These are phyloP conservation scores for Naganishia kalamii DNA, from an alignment of 768 basidiomycete species.

Conservation along the genomic window DNA sequence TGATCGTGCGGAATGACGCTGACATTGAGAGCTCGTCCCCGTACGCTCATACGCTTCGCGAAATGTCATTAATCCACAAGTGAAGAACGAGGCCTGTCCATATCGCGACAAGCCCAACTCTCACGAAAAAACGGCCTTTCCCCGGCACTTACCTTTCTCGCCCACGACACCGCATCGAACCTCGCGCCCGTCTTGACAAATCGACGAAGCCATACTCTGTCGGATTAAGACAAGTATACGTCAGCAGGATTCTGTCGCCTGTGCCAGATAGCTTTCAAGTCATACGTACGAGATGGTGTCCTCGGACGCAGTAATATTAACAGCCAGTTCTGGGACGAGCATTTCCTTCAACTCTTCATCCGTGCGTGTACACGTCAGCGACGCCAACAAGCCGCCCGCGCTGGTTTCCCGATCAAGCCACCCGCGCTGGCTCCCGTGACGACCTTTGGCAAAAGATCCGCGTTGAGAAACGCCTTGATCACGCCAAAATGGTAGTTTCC, in stretches of 20 bases:
- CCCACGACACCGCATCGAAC: constrained; percentile 86
- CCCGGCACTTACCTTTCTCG: constrained; percentile 64
- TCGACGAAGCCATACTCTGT: constrained; percentile 49
- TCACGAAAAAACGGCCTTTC: too few relatives aligned
- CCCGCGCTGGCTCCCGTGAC: too few relatives aligned
- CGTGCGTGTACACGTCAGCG: constrained; percentile 75
- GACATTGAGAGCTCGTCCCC: constrained; percentile 84
- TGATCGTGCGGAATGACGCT: constrained; percentile 85
- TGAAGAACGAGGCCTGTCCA: constrained; percentile 73
- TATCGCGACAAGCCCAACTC: too few relatives aligned
- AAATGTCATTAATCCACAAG: constrained; percentile 88
- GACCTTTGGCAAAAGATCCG: constrained; percentile 76
- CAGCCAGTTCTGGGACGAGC: constrained; percentile 74
- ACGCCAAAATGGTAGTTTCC: constrained; percentile 89
- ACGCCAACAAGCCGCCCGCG: constrained; percentile 69
- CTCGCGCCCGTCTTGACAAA: constrained; percentile 85
- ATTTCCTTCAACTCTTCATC: constrained; percentile 74
- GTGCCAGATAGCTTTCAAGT: too few relatives aligned
- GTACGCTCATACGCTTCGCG: constrained; percentile 88
- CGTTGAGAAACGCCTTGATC: constrained; percentile 83
- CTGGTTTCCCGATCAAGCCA: too few relatives aligned
- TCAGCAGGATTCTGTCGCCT: too few relatives aligned
- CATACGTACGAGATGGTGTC: constrained; percentile 63
- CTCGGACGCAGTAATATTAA: constrained; percentile 58
- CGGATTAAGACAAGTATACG: constrained; percentile 11